Evolutionary conservation across 139 green algal genomes (phyloP).

Genomic region (Micractinium sp.): DNA sequence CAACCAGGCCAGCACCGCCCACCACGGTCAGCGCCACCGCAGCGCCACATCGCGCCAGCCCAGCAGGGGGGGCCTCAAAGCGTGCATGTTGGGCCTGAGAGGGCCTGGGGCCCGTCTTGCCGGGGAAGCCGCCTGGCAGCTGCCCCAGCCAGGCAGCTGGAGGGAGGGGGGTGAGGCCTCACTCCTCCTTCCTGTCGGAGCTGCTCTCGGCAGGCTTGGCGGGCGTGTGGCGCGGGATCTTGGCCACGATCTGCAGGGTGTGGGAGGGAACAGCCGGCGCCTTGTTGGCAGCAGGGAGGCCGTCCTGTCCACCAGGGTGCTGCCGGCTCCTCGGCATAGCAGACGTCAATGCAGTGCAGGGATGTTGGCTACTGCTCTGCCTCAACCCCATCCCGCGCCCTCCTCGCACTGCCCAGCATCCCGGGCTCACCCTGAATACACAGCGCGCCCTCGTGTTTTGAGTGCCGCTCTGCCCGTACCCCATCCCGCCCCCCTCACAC

Average conservation of each 20-base stretch:
- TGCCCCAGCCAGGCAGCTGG: not conserved
- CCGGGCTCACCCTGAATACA: too few species aligned
- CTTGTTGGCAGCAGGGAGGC: not conserved
- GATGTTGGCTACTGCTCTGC: too few species aligned
- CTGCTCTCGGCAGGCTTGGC: constrained; percentile 45
- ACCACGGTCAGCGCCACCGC: too few species aligned
- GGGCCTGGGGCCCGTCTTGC: not conserved
- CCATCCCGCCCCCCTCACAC: not conserved
- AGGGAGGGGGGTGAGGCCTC: not conserved
- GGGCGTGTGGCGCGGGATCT: constrained; percentile 38
- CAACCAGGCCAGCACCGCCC: too few species aligned
- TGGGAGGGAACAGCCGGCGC: not conserved
- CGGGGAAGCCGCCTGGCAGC: not conserved
- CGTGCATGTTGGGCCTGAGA: too few species aligned
- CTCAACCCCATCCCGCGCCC: too few species aligned
- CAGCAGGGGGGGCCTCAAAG: too few species aligned
- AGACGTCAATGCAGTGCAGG: too few species aligned
- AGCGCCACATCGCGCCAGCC: too few species aligned
- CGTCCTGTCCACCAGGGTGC: too few species aligned
- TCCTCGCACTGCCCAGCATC: too few species aligned
- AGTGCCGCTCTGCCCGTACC: not conserved
- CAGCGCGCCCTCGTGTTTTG: not conserved
- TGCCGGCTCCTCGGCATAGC: too few species aligned
- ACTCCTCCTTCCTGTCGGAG: constrained; percentile 42
- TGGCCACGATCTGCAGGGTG: constrained; percentile 11